phyloP scores from a whole-genome alignment of 202 grass and related monocot genomes.

The Musa balbisiana region DNA sequence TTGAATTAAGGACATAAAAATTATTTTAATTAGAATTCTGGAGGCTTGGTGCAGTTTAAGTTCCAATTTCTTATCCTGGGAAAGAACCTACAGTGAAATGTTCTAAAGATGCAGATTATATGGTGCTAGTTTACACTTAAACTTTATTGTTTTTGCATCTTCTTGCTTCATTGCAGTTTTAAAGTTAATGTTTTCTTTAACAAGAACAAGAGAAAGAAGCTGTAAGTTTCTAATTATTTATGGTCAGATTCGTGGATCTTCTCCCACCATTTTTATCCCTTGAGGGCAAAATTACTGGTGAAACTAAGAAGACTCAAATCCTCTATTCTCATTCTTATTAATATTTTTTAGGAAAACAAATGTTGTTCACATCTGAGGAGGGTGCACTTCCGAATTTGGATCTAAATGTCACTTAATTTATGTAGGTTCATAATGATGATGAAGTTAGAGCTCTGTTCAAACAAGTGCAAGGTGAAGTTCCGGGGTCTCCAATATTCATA shows the following conservation, averaged over 20 bases:
- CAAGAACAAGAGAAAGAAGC: too few species aligned
- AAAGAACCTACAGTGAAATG: not conserved
- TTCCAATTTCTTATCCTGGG: not conserved
- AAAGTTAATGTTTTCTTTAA: not conserved
- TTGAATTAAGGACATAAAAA: not conserved
- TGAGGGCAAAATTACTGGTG: not conserved
- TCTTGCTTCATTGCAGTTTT: not conserved
- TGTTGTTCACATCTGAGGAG: not conserved
- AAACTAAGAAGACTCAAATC: not conserved
- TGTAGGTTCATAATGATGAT: constrained; percentile 96
- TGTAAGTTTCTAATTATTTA: too few species aligned
- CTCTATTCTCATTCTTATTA: not conserved
- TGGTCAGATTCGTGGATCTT: not conserved
- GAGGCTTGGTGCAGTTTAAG: not conserved
- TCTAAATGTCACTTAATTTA: constrained; percentile 30
- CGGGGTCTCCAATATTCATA: constrained; percentile 98
- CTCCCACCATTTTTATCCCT: not conserved
- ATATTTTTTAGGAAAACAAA: not conserved
- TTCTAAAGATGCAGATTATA: not conserved
- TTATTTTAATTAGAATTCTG: not conserved
- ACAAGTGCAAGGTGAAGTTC: constrained; percentile 99
- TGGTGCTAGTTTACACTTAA: too few species aligned
- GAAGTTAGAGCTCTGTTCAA: constrained; percentile 94
- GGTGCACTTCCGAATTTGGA: constrained; percentile 8
- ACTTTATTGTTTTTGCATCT: not conserved